These are phyloP conservation scores for Amylocarpus encephaloides DNA, from an alignment of 2,329 filamentous ascomycete genomes.

Conservation along the genomic window DNA sequence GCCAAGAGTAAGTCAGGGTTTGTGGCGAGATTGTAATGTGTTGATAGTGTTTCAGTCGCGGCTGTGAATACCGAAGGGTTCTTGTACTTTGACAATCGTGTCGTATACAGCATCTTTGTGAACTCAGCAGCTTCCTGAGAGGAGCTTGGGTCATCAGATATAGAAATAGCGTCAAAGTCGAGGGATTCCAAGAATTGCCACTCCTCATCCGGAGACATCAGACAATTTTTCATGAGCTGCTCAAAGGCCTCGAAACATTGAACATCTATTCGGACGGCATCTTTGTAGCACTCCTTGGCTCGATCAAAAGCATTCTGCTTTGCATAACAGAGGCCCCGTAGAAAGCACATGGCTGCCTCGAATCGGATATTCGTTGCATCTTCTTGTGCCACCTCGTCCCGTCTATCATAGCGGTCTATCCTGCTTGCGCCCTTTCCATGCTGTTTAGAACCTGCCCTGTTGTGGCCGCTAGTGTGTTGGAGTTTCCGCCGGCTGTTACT, in stretches of 20 bases:
- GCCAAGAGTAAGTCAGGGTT: slow-evolving; percentile 91
- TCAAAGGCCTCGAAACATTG: slow-evolving; percentile 98
- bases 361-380: slow-evolving; percentile 73
- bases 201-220: slow-evolving; percentile 73
- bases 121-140: slow-evolving; percentile 89
- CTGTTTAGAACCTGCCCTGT: slow-evolving; percentile 42
- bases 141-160: slow-evolving; percentile 56
- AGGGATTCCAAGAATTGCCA: slow-evolving; percentile 65
- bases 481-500: slow-evolving; percentile 63
- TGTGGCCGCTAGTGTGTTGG: slow-evolving; percentile 54
- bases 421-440: slow-evolving; percentile 37
- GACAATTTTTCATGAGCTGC: slow-evolving; percentile 91
- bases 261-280: slow-evolving; percentile 91
- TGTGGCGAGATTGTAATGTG: slow-evolving; percentile 79
- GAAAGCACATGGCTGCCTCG: slow-evolving; percentile 95
- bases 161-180: slow-evolving; percentile 79
- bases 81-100: slow-evolving; percentile 88
- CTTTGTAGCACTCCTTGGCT: slow-evolving; percentile 97
- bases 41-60: slow-evolving; percentile 84
- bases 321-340: slow-evolving; percentile 88
- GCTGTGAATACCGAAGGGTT: slow-evolving; percentile 76
- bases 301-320: slow-evolving; percentile 97
- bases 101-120: slow-evolving; percentile 93
- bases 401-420: slow-evolving; percentile 20
- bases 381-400: slow-evolving; percentile 42